These are phyloP conservation scores for Antarctomyces pellizariae DNA, from an alignment of 495 filamentous ascomycete genomes.

Conservation along the genomic window DNA sequence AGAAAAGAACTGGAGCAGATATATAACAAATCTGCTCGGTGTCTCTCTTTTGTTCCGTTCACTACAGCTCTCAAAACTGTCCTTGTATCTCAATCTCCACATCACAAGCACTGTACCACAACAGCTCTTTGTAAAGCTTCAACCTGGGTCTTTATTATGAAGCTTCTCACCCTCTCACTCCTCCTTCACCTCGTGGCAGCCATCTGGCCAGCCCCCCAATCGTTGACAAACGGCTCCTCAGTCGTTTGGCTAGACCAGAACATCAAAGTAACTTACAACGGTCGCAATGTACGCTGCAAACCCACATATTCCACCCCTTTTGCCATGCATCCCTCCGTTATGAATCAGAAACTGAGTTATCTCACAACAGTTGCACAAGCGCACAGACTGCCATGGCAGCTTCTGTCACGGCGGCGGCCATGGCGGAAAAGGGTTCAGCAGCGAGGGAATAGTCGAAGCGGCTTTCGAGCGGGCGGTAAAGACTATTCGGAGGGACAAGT, in stretches of 20 bases:
- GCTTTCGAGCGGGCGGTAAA: conserved; percentile 21
- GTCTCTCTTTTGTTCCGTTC: no score
- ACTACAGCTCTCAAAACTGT: no score
- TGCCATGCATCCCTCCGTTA: background rate
- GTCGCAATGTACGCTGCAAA: conserved; percentile 25
- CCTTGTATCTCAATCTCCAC: no score
- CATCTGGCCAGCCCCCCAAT: conserved; percentile 35
- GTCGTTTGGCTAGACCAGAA: conserved; percentile 30
- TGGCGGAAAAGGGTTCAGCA: conserved; percentile 12
- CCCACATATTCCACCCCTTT: conserved; percentile 5
- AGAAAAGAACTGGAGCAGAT: no score
- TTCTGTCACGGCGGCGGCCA: conserved; percentile 7
- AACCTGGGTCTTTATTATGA: no score
- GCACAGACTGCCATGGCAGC: conserved; percentile 3
- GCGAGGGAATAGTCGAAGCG: conserved; percentile 24
- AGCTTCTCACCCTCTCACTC: conserved; percentile 14
- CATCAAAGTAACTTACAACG: conserved; percentile 31
- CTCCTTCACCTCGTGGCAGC: conserved; percentile 17
- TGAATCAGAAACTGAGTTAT: no score
- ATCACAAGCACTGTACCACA: no score
- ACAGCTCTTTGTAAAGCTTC: no score
- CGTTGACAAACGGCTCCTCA: conserved; percentile 24
- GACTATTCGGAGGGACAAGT: conserved; percentile 33
- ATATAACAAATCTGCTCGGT: no score
- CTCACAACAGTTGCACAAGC: no score